phyloP scores from a whole-genome alignment of 352 stramenopile genomes.

The Pythium dissimile region DNA sequence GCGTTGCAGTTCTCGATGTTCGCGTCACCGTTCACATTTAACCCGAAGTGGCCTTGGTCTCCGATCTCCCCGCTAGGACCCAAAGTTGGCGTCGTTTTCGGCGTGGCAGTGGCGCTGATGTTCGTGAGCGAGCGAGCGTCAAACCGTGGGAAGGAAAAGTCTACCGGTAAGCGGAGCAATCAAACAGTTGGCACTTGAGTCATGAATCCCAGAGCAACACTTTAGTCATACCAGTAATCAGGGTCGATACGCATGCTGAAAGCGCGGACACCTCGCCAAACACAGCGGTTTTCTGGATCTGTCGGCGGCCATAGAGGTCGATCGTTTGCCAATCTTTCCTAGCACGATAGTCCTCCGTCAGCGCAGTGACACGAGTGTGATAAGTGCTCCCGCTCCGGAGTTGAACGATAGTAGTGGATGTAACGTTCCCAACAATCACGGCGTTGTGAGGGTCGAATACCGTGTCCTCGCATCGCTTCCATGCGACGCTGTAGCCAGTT shows the following conservation, averaged over 20 bases:
- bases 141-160: slow-evolving; percentile 83
- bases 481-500: slow-evolving; percentile 79
- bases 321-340: slow-evolving; percentile 49
- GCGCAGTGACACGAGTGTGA: slow-evolving; percentile 68
- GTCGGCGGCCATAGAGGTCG: slow-evolving; percentile 85
- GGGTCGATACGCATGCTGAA: slow-evolving; percentile 49
- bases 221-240: slow-evolving; percentile 31
- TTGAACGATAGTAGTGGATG: slow-evolving; percentile 83
- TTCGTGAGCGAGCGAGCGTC: slow-evolving; percentile 69
- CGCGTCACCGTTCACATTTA: slow-evolving; percentile 86
- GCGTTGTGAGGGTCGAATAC: slow-evolving; percentile 25
- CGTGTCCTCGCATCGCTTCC: slow-evolving; percentile 37
- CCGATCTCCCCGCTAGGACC: slow-evolving; percentile 82
- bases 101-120: slow-evolving; percentile 38
- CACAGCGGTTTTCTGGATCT: slow-evolving; percentile 43
- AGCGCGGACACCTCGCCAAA: slow-evolving; percentile 39
- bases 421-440: slow-evolving; percentile 86
- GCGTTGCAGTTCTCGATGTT: slow-evolving; percentile 92
- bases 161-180: slow-evolving; percentile 26
- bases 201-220: not conserved
- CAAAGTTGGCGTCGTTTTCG: slow-evolving; percentile 45
- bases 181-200: too few species aligned
- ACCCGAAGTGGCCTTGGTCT: slow-evolving; percentile 88
- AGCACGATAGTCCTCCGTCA: slow-evolving; percentile 71
- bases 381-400: slow-evolving; percentile 63